Evolutionary conservation across 2,329 filamentous ascomycete species (phyloP), one percentile per base, ranked within the genome.

Genomic region (Fusarium torreyae): DNA sequence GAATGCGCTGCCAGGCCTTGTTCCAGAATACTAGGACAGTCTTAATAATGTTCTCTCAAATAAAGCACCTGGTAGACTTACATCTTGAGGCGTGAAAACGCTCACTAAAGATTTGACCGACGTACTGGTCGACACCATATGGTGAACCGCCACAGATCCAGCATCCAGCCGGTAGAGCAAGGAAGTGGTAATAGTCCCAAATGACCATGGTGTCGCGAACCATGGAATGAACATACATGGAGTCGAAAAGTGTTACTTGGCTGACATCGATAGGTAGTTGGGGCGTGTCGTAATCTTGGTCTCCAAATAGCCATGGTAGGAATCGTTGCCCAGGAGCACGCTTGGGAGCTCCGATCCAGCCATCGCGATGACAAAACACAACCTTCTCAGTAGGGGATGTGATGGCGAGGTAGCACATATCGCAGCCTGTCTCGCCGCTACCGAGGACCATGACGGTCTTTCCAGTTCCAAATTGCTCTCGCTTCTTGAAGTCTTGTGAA

Each of bases 401-500:
- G 6, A 83, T 75, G 4, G 82, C 81, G 15, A 84, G 75, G 40
- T 83, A 73, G 1, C 77, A 76, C 20, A 84, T 64, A 44, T 85
- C 82, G 53, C 81, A 79, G 3, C 77, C 81, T 1, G 82, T 84
- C 70, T 85, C 83, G 9, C 83, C 82, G 14, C 74, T 77, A 5
- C 82, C 83, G 2, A 84, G 63, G 42, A 84, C 72, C 63, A 84
- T 70, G 14, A 84, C 79, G 7, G 79, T 79, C 36, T 77, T 81
- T n/a, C 73, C 75, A 5, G 66, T 36, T 11, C 78, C 78, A 54
- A 84, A 81, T 59, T 84, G 80, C 24, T 73, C 66, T 14, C 78
- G 74, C 3, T 48, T 63, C 70, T 84, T 84, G 71, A 85, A 76
- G 26, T 79, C 54, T 1, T 81, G 82, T 13, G 83, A 84, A 63